Evolutionary conservation across 78 protist genomes (phyloP).

Genomic region (Dictyostelium capitatum): DNA sequence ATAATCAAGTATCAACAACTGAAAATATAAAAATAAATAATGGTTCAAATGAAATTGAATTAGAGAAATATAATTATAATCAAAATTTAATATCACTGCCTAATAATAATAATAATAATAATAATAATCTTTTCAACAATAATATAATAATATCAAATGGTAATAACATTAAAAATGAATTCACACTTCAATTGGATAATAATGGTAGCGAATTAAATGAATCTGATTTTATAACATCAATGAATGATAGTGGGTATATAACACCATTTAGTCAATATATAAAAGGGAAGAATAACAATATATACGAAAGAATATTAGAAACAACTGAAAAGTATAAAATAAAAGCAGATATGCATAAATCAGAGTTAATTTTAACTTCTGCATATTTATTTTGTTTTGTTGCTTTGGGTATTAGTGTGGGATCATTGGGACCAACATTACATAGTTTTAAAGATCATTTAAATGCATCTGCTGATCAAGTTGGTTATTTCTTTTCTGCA

Average conservation of each 20-base stretch:
- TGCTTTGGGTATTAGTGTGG: conserved; percentile 55
- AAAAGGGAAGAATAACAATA: neutral
- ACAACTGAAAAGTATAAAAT: conserved; percentile 18
- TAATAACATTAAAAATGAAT: neutral
- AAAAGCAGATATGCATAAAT: conserved; percentile 21
- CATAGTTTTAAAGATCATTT: conserved; percentile 6
- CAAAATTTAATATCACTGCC: neutral
- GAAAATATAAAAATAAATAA: neutral
- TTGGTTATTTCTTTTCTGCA: conserved; percentile 61
- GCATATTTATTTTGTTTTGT: conserved; percentile 56
- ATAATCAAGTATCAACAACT: neutral
- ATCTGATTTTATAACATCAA: conserved; percentile 35
- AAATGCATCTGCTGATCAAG: conserved; percentile 20
- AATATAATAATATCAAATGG: neutral
- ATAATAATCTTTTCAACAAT: neutral
- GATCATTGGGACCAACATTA: conserved; percentile 72
- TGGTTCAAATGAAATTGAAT: neutral
- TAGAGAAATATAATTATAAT: neutral
- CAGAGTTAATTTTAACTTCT: conserved; percentile 26
- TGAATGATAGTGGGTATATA: conserved; percentile 17
- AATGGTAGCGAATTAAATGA: conserved; percentile 7
- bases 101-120: neutral
- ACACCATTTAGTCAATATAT: neutral
- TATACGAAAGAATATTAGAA: conserved; percentile 43
- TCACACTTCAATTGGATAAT: neutral